A percentile compares a stretch with the other conserved stretches of the same genome.
These are phyloP conservation scores for Hypoxylon sp. DNA, from an alignment of 2,329 filamentous ascomycete genomes.

Conservation along the genomic window DNA sequence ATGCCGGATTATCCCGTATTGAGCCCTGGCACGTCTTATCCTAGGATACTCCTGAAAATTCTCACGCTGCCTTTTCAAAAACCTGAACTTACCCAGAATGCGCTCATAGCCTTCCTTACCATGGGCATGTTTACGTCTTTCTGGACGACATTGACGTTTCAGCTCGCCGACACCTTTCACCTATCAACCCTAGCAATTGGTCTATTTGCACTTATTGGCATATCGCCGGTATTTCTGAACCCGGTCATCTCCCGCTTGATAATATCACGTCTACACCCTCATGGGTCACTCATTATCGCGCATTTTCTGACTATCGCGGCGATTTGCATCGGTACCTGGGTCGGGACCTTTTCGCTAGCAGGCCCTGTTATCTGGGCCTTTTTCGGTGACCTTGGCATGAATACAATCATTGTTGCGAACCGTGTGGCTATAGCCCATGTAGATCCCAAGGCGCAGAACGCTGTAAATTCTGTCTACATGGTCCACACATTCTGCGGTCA, in stretches of 20 bases:
- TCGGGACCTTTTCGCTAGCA: constrained; percentile 53
- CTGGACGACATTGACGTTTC: constrained; percentile 61
- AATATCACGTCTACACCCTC: constrained; percentile 48
- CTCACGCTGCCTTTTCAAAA: constrained; percentile 73
- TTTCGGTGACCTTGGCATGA: constrained; percentile 54
- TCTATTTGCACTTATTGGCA: constrained; percentile 51
- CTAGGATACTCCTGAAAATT: constrained; percentile 75
- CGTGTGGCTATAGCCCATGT: constrained; percentile 53
- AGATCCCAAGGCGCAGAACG: constrained; percentile 54
- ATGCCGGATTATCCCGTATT: constrained; percentile 87
- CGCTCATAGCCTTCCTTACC: constrained; percentile 74
- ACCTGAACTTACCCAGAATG: constrained; percentile 78
- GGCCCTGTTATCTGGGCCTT: constrained; percentile 55
- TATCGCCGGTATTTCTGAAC: constrained; percentile 51
- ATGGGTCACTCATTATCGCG: constrained; percentile 48
- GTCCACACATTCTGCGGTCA: constrained; percentile 55
- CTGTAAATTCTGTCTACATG: constrained; percentile 58
- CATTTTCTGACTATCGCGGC: constrained; percentile 41
- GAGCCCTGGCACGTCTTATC: constrained; percentile 78
- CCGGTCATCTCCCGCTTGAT: constrained; percentile 49
- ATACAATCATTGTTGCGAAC: constrained; percentile 53
- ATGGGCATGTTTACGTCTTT: constrained; percentile 67
- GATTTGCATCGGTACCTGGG: constrained; percentile 52
- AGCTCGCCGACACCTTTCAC: constrained; percentile 50
- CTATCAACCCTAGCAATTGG: constrained; percentile 50